Conservation (phyloP, 768 basidiomycete species). For the Kwoniella dendrophila region DNA sequence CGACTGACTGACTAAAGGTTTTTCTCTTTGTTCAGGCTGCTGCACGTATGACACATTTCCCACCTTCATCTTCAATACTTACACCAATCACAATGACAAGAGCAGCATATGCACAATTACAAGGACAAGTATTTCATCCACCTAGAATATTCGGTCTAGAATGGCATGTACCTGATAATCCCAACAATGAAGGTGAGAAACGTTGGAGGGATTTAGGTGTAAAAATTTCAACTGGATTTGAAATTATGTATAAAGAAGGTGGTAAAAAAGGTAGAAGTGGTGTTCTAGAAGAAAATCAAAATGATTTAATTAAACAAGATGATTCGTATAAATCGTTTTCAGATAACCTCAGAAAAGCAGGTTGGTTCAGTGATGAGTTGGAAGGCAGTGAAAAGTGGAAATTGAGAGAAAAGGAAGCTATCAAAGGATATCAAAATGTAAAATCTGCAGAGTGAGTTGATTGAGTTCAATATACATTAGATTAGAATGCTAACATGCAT, state of each 20-base stretch:
- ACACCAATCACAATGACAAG: slow-evolving; percentile 76
- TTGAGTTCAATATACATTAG: neutral
- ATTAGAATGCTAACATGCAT: neutral
- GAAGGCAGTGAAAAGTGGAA: slow-evolving; percentile 80
- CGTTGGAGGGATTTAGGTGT: slow-evolving; percentile 83
- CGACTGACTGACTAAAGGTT: neutral
- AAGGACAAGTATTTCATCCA: slow-evolving; percentile 88
- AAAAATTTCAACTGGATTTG: slow-evolving; percentile 97
- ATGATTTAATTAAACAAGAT: slow-evolving; percentile 31
- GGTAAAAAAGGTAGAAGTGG: slow-evolving; percentile 57
- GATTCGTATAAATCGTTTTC: slow-evolving; percentile 63
- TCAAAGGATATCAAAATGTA: slow-evolving; percentile 65
- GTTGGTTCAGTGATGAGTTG: slow-evolving; percentile 77
- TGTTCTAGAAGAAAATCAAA: slow-evolving; percentile 46
- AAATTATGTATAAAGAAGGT: slow-evolving; percentile 88
- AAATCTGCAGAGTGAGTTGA: slow-evolving; percentile 69
- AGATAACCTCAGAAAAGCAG: slow-evolving; percentile 64
- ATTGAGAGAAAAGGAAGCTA: slow-evolving; percentile 71
- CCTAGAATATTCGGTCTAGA: slow-evolving; percentile 79
- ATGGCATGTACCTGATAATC: slow-evolving; percentile 53
- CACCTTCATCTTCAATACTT: slow-evolving; percentile 68
- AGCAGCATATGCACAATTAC: slow-evolving; percentile 88
- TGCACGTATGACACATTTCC: slow-evolving; percentile 86
- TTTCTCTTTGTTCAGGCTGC: slow-evolving; percentile 64
- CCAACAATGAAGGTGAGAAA: slow-evolving; percentile 68